Evolutionary conservation across 306 rosid species (phyloP).

Genomic region (Psophocarpus tetragonolobus): DNA sequence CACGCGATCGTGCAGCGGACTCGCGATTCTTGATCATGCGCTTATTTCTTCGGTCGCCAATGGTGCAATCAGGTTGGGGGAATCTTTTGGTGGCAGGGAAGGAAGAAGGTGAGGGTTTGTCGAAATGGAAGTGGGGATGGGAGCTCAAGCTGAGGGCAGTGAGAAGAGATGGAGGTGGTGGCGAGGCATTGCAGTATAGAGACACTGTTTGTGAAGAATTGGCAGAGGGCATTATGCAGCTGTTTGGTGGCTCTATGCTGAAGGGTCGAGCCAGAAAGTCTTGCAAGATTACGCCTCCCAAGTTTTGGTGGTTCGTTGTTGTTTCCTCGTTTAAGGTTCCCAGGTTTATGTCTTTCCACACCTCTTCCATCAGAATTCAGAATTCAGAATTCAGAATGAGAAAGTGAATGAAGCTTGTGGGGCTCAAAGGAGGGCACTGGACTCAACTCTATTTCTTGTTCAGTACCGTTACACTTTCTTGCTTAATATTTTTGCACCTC

Average conservation of each 20-base stretch:
- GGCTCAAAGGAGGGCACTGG: no score
- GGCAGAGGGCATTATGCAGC: background rate
- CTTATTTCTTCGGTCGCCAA: constrained; percentile 53
- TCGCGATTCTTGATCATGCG: constrained; percentile 94
- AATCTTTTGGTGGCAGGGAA: constrained; percentile 39
- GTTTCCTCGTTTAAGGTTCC: constrained; percentile 42
- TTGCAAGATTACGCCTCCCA: constrained; percentile 48
- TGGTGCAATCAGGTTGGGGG: constrained; percentile 31
- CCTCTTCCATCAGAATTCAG: constrained; percentile 56
- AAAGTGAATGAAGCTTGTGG: no score
- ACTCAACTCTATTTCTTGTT: no score
- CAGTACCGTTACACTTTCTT: no score
- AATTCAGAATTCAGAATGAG: no score
- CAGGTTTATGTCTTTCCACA: constrained; percentile 71
- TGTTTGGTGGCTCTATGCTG: constrained; percentile 36
- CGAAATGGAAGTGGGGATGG: constrained; percentile 39
- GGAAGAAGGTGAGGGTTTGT: background rate
- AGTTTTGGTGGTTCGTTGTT: no score
- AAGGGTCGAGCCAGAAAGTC: constrained; percentile 66
- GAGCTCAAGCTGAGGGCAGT: constrained; percentile 55
- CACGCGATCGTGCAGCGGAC: constrained; percentile 93
- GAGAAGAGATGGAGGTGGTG: constrained; percentile 30
- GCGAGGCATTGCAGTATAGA: background rate
- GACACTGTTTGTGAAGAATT: background rate
- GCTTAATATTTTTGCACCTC: no score